Percentiles rank a stretch among this genome's conserved stretches.
Conservation (phyloP, 2,329 filamentous ascomycete species). For the Aspergillus costaricaensis region DNA sequence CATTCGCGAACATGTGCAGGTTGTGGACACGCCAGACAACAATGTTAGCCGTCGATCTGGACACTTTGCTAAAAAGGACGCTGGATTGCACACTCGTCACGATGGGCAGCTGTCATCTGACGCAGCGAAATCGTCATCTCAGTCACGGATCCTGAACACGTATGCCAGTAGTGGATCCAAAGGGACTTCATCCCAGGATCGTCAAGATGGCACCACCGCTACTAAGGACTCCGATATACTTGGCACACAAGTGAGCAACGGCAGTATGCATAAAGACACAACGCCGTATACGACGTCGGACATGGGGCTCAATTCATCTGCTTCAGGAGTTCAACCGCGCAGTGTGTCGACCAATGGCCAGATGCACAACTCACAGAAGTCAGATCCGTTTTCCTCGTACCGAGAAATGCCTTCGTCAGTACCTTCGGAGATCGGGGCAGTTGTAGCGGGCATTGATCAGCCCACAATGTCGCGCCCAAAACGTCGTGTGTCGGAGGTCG, state of each 20-base stretch:
- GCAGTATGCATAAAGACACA: slow-evolving; percentile 17
- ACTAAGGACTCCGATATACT: slow-evolving; percentile 19
- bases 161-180: slow-evolving; percentile 27
- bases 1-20: slow-evolving; percentile 30
- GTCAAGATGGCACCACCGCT: slow-evolving; percentile 3
- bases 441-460: slow-evolving; percentile 5
- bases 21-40: slow-evolving; percentile 32
- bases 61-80: background rate
- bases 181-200: slow-evolving; percentile 20
- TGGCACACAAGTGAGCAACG: slow-evolving; percentile 26
- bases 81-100: background rate
- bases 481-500: slow-evolving; percentile 16
- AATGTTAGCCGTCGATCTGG: slow-evolving; percentile 12
- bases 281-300: slow-evolving; percentile 21
- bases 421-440: slow-evolving; percentile 8
- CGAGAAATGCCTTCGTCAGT: slow-evolving; percentile 21
- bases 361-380: slow-evolving; percentile 15
- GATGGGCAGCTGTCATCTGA: slow-evolving; percentile 24
- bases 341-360: slow-evolving; percentile 12
- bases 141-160: slow-evolving; percentile 38
- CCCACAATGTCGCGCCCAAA: slow-evolving; percentile 15
- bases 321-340: slow-evolving; percentile 19
- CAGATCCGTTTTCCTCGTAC: slow-evolving; percentile 24
- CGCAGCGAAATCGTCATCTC: slow-evolving; percentile 33
- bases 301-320: slow-evolving; percentile 29